phyloP scores from a whole-genome alignment of 78 protist genomes.

The Dictyostelium purpureum region DNA sequence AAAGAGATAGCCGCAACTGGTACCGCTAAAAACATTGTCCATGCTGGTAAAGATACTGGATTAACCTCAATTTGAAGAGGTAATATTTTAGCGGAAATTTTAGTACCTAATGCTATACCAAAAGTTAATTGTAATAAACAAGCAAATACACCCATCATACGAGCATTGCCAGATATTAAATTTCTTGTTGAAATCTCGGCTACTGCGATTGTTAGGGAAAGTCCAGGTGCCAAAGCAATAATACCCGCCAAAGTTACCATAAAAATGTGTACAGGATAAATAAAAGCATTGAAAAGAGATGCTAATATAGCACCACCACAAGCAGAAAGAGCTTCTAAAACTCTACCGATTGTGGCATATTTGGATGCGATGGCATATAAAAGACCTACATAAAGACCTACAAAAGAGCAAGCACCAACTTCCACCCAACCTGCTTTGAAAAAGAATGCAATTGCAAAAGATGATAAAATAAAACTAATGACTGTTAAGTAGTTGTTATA shows the following conservation, averaged over 20 bases:
- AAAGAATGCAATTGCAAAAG: conserved; percentile 61
- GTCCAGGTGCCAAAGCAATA: conserved; percentile 75
- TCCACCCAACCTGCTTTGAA: conserved; percentile 53
- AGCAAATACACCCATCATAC: conserved; percentile 65
- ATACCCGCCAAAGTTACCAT: conserved; percentile 57
- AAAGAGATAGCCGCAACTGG: conserved; percentile 66
- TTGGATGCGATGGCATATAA: conserved; percentile 14
- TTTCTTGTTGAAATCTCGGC: conserved; percentile 66
- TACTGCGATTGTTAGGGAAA: conserved; percentile 38
- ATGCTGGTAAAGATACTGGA: conserved; percentile 34
- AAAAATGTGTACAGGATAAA: conserved; percentile 47
- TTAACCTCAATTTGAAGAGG: conserved; percentile 28
- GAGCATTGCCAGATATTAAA: conserved; percentile 56
- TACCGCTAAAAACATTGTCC: conserved; percentile 79
- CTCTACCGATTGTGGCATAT: conserved; percentile 61
- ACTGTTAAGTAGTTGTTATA: conserved; percentile 37
- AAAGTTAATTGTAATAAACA: conserved; percentile 60
- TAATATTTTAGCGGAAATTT: conserved; percentile 3
- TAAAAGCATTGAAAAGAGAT: conserved; percentile 33
- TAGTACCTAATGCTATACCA: conserved; percentile 73
- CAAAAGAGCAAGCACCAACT: conserved; percentile 57
- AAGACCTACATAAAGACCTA: conserved; percentile 66
- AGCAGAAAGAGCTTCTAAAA: conserved; percentile 58
- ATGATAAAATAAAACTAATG: conserved; percentile 37
- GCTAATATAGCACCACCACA: conserved; percentile 72